Base-by-base conservation (phyloP, 2,329 filamentous ascomycete genomes). In the Xylariaceae sp. region DNA sequence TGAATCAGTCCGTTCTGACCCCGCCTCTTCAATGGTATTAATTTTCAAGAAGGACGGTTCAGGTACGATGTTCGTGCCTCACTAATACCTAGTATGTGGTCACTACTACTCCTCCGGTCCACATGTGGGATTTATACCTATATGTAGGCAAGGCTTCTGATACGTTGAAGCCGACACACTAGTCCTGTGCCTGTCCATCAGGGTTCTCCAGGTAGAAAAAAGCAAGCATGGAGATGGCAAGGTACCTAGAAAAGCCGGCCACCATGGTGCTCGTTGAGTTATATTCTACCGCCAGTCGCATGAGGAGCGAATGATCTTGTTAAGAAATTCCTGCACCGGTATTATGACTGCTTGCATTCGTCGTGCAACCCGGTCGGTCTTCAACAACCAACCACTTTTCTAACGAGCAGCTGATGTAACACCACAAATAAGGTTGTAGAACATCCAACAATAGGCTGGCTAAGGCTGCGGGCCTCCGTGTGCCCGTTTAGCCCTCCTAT, bases 101-200 rank as follows among this genome's bases (percentile, higher is more conserved):
- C n/a, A n/a, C n/a, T n/a, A n/a, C n/a, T n/a, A n/a, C n/a, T n/a
- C n/a, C n/a, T n/a, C n/a, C n/a, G n/a, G n/a, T n/a, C n/a, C n/a
- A n/a, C n/a, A n/a, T n/a, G n/a, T n/a, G n/a, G n/a, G n/a, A n/a
- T n/a, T n/a, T n/a, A n/a, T n/a, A n/a, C n/a, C n/a, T n/a, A n/a
- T n/a, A n/a, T n/a, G n/a, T 23, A 44, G 47, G 29, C 10, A 9
- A 20, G 32, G 21, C 47, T 50, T 49, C 9, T 62, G 57, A 60
- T 62, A 58, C 59, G 60, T 60, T 48, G 40, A 51, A n/a, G 42
- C 41, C 37, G 43, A 19, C 32, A 52, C 57, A 48, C 52, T 60
- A 58, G 53, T 14, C 41, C 20, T 21, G 43, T 46, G 46, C 55
- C 43, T 54, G 59, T 12, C 65, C 66, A 65, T 68, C 67, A 65